phyloP scores from a whole-genome alignment of 192 early-diverging fungal species.

The Phycomyces blakesleeanus region DNA sequence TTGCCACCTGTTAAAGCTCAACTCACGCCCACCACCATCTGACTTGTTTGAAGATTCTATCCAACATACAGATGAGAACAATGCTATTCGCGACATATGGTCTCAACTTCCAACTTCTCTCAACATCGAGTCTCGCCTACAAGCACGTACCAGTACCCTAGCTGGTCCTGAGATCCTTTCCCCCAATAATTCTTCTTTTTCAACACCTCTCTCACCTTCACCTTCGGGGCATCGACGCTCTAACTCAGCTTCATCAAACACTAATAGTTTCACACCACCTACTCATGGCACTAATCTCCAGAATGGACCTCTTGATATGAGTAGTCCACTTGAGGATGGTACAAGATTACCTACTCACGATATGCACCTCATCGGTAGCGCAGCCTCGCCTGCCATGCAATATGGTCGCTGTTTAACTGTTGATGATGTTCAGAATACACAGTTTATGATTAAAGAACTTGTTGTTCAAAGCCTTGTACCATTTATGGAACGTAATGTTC shows the following conservation, averaged over 20 bases:
- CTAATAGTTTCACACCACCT: constrained; percentile 1
- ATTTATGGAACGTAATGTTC: constrained; percentile 85
- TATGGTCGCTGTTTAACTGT: constrained; percentile 53
- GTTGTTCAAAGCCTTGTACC: constrained; percentile 76
- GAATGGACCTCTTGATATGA: constrained; percentile 6
- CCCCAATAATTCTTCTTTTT: not conserved
- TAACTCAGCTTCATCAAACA: constrained; percentile 8
- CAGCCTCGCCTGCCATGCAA: constrained; percentile 27
- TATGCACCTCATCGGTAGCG: not conserved
- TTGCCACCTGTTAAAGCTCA: constrained; percentile 59
- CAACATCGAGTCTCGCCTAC: constrained; percentile 11
- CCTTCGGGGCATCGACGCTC: constrained; percentile 8
- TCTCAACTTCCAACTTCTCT: constrained; percentile 2
- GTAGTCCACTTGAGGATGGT: not conserved
- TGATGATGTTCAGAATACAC: constrained; percentile 51
- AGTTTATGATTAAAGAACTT: constrained; percentile 52
- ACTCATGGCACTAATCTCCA: constrained; percentile 4
- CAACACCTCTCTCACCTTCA: constrained; percentile 7
- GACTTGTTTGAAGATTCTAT: constrained; percentile 6
- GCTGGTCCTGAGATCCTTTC: not conserved
- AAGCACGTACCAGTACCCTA: not conserved
- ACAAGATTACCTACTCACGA: no score
- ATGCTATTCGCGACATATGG: constrained; percentile 11
- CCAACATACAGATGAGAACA: not conserved
- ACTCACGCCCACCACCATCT: constrained; percentile 35